Evolutionary conservation across 2,329 filamentous ascomycete species (phyloP).

Genomic region (Curvularia verruculosa): DNA sequence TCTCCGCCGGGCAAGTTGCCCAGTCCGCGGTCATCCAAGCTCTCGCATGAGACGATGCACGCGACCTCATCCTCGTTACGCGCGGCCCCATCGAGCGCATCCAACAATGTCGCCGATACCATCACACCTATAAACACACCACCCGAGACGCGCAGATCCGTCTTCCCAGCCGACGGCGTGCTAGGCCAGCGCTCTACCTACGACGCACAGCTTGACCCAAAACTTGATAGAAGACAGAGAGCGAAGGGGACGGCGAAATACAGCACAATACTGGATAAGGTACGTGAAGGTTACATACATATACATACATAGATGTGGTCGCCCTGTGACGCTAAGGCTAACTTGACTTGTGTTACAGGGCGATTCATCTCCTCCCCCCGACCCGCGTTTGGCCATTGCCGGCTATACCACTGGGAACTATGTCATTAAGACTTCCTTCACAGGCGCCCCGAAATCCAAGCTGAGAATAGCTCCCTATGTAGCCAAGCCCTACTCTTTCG

Average conservation of each 20-base stretch:
- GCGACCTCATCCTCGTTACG: constrained; percentile 39
- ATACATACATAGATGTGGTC: constrained; percentile 44
- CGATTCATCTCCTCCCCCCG: constrained; percentile 78
- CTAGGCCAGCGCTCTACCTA: constrained; percentile 66
- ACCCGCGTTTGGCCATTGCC: constrained; percentile 77
- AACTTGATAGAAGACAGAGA: constrained; percentile 58
- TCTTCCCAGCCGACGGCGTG: constrained; percentile 58
- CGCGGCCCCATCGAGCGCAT: constrained; percentile 41
- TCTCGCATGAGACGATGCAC: constrained; percentile 46
- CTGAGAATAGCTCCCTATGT: constrained; percentile 77
- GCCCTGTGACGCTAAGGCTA: constrained; percentile 51
- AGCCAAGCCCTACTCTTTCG: constrained; percentile 80
- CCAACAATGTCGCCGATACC: constrained; percentile 54
- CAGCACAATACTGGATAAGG: constrained; percentile 57
- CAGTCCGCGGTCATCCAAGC: constrained; percentile 58
- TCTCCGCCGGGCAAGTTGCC: constrained; percentile 64
- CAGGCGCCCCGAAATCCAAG: constrained; percentile 69
- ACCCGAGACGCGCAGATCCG: constrained; percentile 53
- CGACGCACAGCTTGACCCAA: constrained; percentile 68
- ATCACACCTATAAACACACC: constrained; percentile 54
- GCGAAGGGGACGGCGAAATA: constrained; percentile 57
- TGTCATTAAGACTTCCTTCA: constrained; percentile 60
- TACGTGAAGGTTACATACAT: constrained; percentile 45
- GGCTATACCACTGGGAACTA: constrained; percentile 63
- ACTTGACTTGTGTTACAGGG: constrained; percentile 62